Base-by-base conservation (phyloP, 805 yeast species). In the Limtongia smithiae region DNA sequence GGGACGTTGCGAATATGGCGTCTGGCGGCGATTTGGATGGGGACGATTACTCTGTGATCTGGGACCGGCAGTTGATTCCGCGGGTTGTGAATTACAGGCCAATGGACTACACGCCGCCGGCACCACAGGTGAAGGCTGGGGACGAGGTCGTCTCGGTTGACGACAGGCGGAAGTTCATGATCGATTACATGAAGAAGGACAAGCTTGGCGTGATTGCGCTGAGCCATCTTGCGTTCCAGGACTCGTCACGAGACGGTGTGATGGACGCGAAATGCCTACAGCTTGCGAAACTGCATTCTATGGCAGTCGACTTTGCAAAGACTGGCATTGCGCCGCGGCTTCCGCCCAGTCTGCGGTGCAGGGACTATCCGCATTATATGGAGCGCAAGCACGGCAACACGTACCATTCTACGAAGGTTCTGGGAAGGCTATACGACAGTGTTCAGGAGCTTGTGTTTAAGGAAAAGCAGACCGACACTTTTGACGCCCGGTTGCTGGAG, bases 1-100 rank as follows among this genome's bases (percentile, higher is more conserved):
- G 47, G 14, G 45, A 43, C 17, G 38, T 47, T 28, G 40, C 51
- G 3, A 38, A 28, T 7, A 41, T 47, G 51, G 33, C 42, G n/a
- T 34, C 51, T 14, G 51, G 51, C 8, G 51, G 51, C 11, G 51
- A 47, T 20, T 30, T 47, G 28, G 51, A 47, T 35, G 51, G 51
- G 15, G 51, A 47, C 24, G 46, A 47, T 11, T 47, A 47, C 27
- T 34, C 46, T n/a, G 37, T 47, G n/a, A 47, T 41, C 14, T 41
- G 46, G 51, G 46, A 47, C 24, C 39, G 17, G 17, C 28, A 41
- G 28, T 27, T 47, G 12, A 17, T 47, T 20, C 51, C 51, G 27
- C 33, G 31, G 20, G 31, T 41, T 20, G 28, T 41, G 24, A 41
- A 41, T 22, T 30, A 21, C 7, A 11, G 7, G 15, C 44, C 44